A percentile compares a stretch with the other conserved stretches of the same genome.
These are phyloP conservation scores for Babesia divergens DNA, from an alignment of 169 alveolate genomes.

Conservation along the genomic window DNA sequence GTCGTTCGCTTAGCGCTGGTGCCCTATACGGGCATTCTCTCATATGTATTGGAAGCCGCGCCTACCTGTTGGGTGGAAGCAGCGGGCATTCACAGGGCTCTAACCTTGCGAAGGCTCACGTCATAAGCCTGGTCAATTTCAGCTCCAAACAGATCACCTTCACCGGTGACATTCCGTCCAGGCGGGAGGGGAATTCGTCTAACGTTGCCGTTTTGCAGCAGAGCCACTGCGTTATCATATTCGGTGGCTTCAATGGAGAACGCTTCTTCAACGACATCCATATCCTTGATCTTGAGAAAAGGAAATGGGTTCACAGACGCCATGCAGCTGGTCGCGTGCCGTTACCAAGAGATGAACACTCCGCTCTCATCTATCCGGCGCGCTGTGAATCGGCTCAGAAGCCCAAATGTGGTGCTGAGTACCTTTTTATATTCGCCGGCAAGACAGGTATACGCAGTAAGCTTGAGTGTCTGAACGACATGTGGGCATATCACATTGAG, in stretches of 20 bases:
- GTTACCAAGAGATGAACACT: slow-evolving; percentile 83
- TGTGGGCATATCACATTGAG: slow-evolving; percentile 83
- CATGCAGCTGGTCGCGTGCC: slow-evolving; percentile 74
- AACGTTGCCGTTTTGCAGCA: slow-evolving; percentile 73
- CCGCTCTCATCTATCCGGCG: slow-evolving; percentile 82
- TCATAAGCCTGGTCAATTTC: slow-evolving; percentile 77
- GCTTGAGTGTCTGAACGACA: slow-evolving; percentile 76
- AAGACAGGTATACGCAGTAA: slow-evolving; percentile 66
- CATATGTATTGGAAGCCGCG: slow-evolving; percentile 78
- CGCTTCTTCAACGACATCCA: slow-evolving; percentile 79
- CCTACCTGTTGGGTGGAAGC: slow-evolving; percentile 84
- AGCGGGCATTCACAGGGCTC: slow-evolving; percentile 73
- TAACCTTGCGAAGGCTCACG: slow-evolving; percentile 75
- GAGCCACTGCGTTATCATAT: slow-evolving; percentile 75
- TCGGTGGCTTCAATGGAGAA: slow-evolving; percentile 82
- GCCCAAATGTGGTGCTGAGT: slow-evolving; percentile 71
- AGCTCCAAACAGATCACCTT: slow-evolving; percentile 75
- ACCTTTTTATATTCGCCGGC: slow-evolving; percentile 80
- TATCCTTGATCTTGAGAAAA: slow-evolving; percentile 77
- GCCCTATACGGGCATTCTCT: slow-evolving; percentile 81
- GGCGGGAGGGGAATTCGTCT: slow-evolving; percentile 82
- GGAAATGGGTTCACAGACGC: slow-evolving; percentile 68
- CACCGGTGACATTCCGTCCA: slow-evolving; percentile 79
- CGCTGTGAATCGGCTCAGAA: slow-evolving; percentile 74
- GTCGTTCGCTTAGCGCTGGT: slow-evolving; percentile 72